Conservation (phyloP, 148 eudicot genomes). For the Diospyros kaki region DNA sequence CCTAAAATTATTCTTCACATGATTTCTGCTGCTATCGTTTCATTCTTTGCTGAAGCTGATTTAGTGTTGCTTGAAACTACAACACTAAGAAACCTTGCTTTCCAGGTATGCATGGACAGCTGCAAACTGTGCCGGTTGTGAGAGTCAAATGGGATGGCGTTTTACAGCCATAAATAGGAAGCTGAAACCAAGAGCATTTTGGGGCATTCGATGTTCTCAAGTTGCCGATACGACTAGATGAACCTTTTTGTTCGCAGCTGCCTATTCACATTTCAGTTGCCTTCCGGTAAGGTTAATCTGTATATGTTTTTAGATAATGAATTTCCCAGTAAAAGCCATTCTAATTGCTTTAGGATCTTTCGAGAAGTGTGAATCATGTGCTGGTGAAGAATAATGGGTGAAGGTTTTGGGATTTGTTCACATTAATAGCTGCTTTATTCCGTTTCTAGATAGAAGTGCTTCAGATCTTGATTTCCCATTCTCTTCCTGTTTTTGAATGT, state of each 20-base stretch:
- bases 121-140: conserved; percentile 72
- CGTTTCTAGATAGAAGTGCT: too few relatives aligned
- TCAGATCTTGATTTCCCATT: too few relatives aligned
- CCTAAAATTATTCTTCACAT: too few relatives aligned
- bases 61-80: too few relatives aligned
- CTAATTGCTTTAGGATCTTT: too few relatives aligned
- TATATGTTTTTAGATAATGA: background rate
- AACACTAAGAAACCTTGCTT: background rate
- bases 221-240: conserved; percentile 55
- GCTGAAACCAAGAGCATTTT: conserved; percentile 71
- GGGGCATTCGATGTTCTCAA: conserved; percentile 80
- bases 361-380: too few relatives aligned
- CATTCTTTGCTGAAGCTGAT: too few relatives aligned
- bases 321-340: conserved; percentile 17
- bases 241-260: background rate
- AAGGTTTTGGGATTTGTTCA: too few relatives aligned
- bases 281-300: background rate
- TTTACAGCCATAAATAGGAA: conserved; percentile 73
- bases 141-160: conserved; percentile 85
- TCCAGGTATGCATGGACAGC: conserved; percentile 94
- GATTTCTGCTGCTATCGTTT: too few relatives aligned
- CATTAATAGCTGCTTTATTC: too few relatives aligned
- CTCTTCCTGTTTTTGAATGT: too few relatives aligned
- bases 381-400: too few relatives aligned
- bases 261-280: background rate